Evolutionary conservation across 2,329 filamentous ascomycete species (phyloP), one percentile per base, ranked within the genome.

Genomic region (Epichloe gansuensis): DNA sequence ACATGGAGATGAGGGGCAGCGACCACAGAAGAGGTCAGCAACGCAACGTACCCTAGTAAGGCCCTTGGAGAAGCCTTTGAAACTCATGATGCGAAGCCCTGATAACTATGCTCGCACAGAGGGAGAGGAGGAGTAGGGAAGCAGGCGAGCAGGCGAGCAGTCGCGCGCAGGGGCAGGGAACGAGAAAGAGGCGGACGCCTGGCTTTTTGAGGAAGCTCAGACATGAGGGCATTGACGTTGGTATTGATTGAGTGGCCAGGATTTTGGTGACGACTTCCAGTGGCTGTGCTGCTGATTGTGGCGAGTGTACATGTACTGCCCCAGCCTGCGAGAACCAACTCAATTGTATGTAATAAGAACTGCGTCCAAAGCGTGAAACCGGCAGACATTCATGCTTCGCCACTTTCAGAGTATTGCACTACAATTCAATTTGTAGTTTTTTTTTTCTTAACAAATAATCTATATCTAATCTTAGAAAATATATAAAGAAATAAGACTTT

Each of bases 31-130:
- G 21, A 21, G 17, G 17, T 53, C 51, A 13, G 17, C 8, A 23
- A 41, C 13, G 36, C 8, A 25, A 59, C 83, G 67, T 78, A 91
- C 91, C 72, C 93, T 82, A 57, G 81, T 80, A 66, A 95, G 75
- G 74, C 85, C 85, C 77, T 96, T 97, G 68, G 86, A 83, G 64
- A 98, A 88, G 64, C 93, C 93, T 72, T 93, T 94, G 78, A 95
- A 90, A 80, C 90, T 96, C 93, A 98, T 97, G 66, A 51, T 64
- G 64, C 48, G 39, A 27, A 17, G 23, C 25, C 12, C 5, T 12
- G 46, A 47, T 46, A 40, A 17, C 23, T 38, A 9, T 36, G 44
- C 15, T 48, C 47, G 15, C 25, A 35, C 31, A 38, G 17, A 25
- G 3, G 40, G n/a, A 39, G n/a, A 9, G 31, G 25, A 8, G 5